phyloP scores from a whole-genome alignment of 257 asterid genomes.

The Rubia yunnanensis region DNA sequence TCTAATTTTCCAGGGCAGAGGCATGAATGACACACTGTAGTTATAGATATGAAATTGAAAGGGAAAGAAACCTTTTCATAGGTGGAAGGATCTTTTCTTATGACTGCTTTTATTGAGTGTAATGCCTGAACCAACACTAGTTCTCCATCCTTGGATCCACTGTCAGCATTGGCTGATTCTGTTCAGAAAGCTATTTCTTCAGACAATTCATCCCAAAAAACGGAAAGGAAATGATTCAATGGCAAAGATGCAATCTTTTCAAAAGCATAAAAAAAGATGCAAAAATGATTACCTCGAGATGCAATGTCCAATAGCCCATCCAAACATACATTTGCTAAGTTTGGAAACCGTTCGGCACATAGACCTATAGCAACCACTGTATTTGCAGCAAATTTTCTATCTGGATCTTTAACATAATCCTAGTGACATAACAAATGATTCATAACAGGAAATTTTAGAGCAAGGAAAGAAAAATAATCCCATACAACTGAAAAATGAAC shows the following conservation, averaged over 20 bases:
- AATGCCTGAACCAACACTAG: slow-evolving; percentile 74
- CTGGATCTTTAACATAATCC: slow-evolving; percentile 96
- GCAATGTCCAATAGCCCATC: slow-evolving; percentile 70
- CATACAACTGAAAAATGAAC: background rate
- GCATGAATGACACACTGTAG: background rate
- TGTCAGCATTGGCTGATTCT: slow-evolving; percentile 49
- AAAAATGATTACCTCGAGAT: slow-evolving; percentile 44
- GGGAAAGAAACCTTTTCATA: slow-evolving; percentile 62
- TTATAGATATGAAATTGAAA: background rate
- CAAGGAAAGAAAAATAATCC: background rate
- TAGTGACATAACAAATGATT: slow-evolving; percentile 29
- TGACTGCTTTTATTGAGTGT: slow-evolving; percentile 71
- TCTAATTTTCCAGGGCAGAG: background rate
- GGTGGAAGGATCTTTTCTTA: slow-evolving; percentile 59
- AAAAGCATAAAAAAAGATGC: slow-evolving; percentile 17
- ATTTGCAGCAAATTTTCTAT: slow-evolving; percentile 90
- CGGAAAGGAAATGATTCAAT: background rate
- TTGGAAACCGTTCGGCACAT: slow-evolving; percentile 73
- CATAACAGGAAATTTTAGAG: slow-evolving; percentile 9
- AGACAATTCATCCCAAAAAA: slow-evolving; percentile 12
- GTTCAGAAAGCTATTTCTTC: slow-evolving; percentile 20
- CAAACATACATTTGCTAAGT: slow-evolving; percentile 59
- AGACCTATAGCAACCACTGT: slow-evolving; percentile 88
- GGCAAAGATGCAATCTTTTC: slow-evolving; percentile 12
- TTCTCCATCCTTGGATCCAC: slow-evolving; percentile 49